Evolutionary conservation across 306 rosid species (phyloP), one percentile per base, ranked within the genome.

Genomic region (Corylus avellana): DNA sequence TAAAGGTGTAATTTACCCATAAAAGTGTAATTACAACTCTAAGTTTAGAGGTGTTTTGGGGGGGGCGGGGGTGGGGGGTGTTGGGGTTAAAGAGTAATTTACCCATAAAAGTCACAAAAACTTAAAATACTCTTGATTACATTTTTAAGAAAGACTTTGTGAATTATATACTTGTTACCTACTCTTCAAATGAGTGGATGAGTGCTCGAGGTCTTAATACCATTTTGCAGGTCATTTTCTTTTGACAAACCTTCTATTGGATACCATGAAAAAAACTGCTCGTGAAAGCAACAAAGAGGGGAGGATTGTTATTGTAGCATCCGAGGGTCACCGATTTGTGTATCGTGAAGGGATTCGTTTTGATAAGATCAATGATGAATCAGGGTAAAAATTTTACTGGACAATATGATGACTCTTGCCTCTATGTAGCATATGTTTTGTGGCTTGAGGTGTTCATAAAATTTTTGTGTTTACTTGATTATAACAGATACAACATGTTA

Each of bases 181-280:
- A 47, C 71, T 51, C 66, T 71, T 59, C 42, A 16, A 49, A 29
- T 32, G 35, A 57, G 56, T 57, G 8, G 42, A 72, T 9, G 51
- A 25, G 51, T 20, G 72, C 51, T 32, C 70, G 37, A 58, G 72
- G 20, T 70, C 25, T 32, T 32, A 20, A 39, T 42, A 54, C 39
- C 53, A 48, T 75, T 84, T 84, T 87, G 75, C 74, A 92, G 98
- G 97, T 3, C 98, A 94, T 77, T 92, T 94, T 84, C 94, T 89
- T 82, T 81, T 92, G 83, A 92, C 93, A 55, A 85, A 90, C 83
- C 96, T 94, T 87, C 80, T 92, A 51, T 77, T 94, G 84, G 96
- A 89, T 63, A 89, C 88, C 71, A 92, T 94, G 97, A 91, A 92
- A 84, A 87, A 77, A 75, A 92, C 93, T 5, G 92, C 78, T 44